Evolutionary conservation across 192 early-diverging fungal species (phyloP).

Genomic region (Coemansia sp.): DNA sequence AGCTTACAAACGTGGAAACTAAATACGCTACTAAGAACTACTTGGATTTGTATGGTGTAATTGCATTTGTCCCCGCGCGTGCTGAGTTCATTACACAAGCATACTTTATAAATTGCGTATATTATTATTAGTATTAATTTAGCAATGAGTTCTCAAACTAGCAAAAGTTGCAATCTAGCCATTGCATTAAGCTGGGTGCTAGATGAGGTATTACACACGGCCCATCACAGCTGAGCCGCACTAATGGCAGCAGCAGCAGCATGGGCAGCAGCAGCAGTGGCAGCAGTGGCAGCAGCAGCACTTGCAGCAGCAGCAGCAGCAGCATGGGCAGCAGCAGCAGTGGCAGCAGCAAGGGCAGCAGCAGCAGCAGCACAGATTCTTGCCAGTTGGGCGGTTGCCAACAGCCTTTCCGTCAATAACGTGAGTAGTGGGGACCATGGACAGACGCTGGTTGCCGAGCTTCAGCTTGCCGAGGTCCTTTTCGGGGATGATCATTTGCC

Average conservation of each 20-base stretch:
- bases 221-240: slow-evolving; percentile 26
- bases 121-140: too few relatives aligned
- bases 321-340: slow-evolving; percentile 29
- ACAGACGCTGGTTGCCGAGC: slow-evolving; percentile 7
- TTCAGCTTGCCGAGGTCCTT: slow-evolving; percentile 4
- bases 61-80: too few relatives aligned
- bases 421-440: not conserved
- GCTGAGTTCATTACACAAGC: too few relatives aligned
- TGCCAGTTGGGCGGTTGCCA: slow-evolving; percentile 34
- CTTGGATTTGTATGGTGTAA: too few relatives aligned
- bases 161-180: too few relatives aligned
- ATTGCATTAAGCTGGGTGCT: too few relatives aligned
- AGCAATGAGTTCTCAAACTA: too few relatives aligned
- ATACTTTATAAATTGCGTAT: too few relatives aligned
- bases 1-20: too few relatives aligned
- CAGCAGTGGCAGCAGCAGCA: slow-evolving; percentile 24
- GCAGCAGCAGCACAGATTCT: slow-evolving; percentile 43
- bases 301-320: slow-evolving; percentile 25
- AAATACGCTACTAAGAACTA: too few relatives aligned
- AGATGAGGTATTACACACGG: too few relatives aligned
- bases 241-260: slow-evolving; percentile 26
- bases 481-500: slow-evolving; percentile 22
- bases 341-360: slow-evolving; percentile 27
- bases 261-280: slow-evolving; percentile 23
- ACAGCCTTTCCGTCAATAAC: slow-evolving; percentile 8